Evolutionary conservation across 192 early-diverging fungal genomes (phyloP).

Genomic region (Coemansia sp.): DNA sequence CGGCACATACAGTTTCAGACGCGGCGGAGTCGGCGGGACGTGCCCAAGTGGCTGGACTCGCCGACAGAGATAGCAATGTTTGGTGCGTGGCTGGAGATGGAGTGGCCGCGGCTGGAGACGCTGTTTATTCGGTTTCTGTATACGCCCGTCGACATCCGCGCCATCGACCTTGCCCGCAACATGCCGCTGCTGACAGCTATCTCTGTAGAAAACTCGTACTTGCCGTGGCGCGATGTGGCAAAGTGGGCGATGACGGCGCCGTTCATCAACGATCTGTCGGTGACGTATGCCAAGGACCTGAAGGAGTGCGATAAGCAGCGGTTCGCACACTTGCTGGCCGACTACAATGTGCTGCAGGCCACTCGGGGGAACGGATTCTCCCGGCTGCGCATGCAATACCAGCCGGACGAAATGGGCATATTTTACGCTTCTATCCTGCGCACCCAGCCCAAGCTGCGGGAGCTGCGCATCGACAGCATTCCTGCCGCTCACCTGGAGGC

Average conservation of each 20-base stretch:
- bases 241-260: slow-evolving; percentile 44
- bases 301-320: slow-evolving; percentile 36
- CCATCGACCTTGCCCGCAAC: slow-evolving; percentile 42
- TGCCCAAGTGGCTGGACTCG: slow-evolving; percentile 52
- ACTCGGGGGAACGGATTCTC: slow-evolving; percentile 34
- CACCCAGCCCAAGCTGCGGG: slow-evolving; percentile 41
- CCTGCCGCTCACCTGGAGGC: slow-evolving; percentile 38
- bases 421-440: slow-evolving; percentile 52
- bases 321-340: slow-evolving; percentile 48
- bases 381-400: slow-evolving; percentile 50
- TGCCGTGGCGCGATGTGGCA: slow-evolving; percentile 53
- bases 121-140: slow-evolving; percentile 50
- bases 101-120: slow-evolving; percentile 41
- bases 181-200: slow-evolving; percentile 34
- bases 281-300: slow-evolving; percentile 43
- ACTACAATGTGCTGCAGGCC: slow-evolving; percentile 52
- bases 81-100: slow-evolving; percentile 49
- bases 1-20: slow-evolving; percentile 44
- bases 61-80: slow-evolving; percentile 50
- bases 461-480: slow-evolving; percentile 52
- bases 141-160: slow-evolving; percentile 49
- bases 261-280: slow-evolving; percentile 38
- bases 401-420: slow-evolving; percentile 53
- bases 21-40: slow-evolving; percentile 35
- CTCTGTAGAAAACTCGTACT: slow-evolving; percentile 51